Conservation (phyloP, 2,329 filamentous ascomycete genomes). For the Daldinia sp. region DNA sequence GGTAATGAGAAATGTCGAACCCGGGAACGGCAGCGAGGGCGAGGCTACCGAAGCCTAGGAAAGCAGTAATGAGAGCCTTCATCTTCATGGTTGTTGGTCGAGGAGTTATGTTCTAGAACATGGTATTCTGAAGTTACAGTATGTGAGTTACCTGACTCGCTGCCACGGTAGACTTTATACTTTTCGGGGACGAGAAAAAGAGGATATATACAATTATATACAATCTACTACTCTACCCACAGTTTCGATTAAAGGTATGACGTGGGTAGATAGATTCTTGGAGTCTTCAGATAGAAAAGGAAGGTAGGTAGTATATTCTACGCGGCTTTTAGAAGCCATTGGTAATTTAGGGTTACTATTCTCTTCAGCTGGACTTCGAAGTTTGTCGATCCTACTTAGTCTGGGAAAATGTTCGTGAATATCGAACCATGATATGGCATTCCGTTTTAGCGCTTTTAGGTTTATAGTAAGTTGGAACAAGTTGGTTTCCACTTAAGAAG, state of each 20-base stretch:
- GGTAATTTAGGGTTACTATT: background rate
- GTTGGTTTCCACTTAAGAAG: background rate
- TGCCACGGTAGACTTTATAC: slow-evolving; percentile 5
- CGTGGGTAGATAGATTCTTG: background rate
- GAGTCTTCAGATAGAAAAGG: background rate
- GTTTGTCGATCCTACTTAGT: slow-evolving; percentile 24
- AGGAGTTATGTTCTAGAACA: background rate
- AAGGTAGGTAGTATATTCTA: slow-evolving; percentile 24
- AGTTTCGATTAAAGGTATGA: background rate
- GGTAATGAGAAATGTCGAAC: slow-evolving; percentile 59
- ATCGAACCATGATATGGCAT: slow-evolving; percentile 5
- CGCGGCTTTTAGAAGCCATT: background rate
- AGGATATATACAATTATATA: background rate
- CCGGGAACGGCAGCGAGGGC: slow-evolving; percentile 54
- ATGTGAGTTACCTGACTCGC: background rate
- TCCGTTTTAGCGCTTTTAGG: background rate
- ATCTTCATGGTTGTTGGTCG: slow-evolving; percentile 17
- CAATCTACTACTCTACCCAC: background rate
- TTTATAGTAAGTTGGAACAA: slow-evolving; percentile 2
- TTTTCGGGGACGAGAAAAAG: background rate
- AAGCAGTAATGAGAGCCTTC: slow-evolving; percentile 34
- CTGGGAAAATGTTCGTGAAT: slow-evolving; percentile 14
- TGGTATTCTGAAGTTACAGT: background rate
- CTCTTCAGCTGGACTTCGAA: slow-evolving; percentile 24
- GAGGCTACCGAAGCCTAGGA: slow-evolving; percentile 37